These are phyloP conservation scores for Oidiodendron maius DNA, from an alignment of 495 filamentous ascomycete genomes.

Conservation along the genomic window DNA sequence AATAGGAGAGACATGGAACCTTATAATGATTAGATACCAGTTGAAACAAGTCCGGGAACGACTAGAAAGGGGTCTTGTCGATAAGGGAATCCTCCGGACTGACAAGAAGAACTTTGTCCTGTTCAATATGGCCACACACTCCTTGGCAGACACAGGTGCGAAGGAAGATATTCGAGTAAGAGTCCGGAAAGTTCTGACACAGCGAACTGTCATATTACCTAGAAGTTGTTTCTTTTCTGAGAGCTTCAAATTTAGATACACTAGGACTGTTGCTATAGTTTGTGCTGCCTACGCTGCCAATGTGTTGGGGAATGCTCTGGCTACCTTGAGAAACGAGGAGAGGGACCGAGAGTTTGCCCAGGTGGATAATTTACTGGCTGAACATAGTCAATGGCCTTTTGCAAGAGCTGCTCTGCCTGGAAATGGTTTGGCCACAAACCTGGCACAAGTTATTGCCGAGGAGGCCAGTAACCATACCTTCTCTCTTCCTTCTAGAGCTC, in stretches of 20 bases:
- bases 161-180: constrained; percentile 94
- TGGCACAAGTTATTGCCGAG: constrained; percentile 79
- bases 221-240: constrained; percentile 82
- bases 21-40: constrained; percentile 99
- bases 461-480: constrained; percentile 80
- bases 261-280: constrained; percentile 90
- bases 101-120: constrained; percentile 99
- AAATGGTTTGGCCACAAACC: constrained; percentile 85
- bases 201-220: constrained; percentile 86
- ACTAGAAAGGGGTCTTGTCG: constrained; percentile 93
- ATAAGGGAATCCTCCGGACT: constrained; percentile 96
- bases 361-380: constrained; percentile 90
- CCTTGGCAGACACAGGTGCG: constrained; percentile 92
- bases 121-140: constrained; percentile 99
- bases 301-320: constrained; percentile 94
- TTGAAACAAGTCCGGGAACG: constrained; percentile 98
- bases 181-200: constrained; percentile 87
- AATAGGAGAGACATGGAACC: constrained; percentile 95
- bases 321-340: constrained; percentile 86
- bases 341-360: constrained; percentile 91
- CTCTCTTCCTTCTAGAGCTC: too few relatives aligned
- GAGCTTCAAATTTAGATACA: constrained; percentile 85
- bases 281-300: constrained; percentile 98
- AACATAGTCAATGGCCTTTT: constrained; percentile 97
- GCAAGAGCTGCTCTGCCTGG: constrained; percentile 66